Evolutionary conservation across 371 early-diverging fungal genomes (phyloP).

Genomic region (Mucor saturninus): DNA sequence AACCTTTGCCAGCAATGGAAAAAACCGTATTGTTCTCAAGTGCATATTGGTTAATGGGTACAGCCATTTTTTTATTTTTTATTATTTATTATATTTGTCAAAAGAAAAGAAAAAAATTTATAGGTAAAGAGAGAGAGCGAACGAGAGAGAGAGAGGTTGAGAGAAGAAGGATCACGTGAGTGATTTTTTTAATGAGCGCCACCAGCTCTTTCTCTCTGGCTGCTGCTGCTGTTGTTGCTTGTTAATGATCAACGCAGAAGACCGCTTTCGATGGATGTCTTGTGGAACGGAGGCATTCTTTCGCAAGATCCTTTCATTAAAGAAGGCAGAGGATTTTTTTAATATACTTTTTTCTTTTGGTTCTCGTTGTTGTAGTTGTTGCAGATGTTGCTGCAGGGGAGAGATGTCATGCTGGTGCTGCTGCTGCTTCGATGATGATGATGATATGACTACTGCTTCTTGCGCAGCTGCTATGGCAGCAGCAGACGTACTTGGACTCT

Average conservation of each 20-base stretch:
- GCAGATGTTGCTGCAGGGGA: background rate
- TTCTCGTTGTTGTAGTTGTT: no score
- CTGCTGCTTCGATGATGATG: background rate
- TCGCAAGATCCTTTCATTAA: conserved; percentile 11
- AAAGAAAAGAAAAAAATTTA: conserved; percentile 6
- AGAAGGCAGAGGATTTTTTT: conserved; percentile 17
- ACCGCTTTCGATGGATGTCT: background rate
- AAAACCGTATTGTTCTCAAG: conserved; percentile 57
- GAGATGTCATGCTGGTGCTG: background rate
- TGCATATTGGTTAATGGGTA: conserved; percentile 47
- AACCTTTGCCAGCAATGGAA: conserved; percentile 67
- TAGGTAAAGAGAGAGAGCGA: background rate
- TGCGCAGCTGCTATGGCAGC: conserved; percentile 10
- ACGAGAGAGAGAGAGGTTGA: no score
- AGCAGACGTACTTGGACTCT: conserved; percentile 14
- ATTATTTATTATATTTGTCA: background rate
- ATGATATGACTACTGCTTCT: background rate
- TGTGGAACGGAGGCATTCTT: conserved; percentile 7
- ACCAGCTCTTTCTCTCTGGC: conserved; percentile 4
- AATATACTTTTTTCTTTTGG: conserved; percentile 5
- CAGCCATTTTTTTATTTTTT: conserved; percentile 29
- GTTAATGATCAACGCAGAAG: conserved; percentile 9
- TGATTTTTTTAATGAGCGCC: conserved; percentile 8
- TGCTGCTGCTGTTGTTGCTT: conserved; percentile 5
- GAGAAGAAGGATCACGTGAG: background rate